Conservation (phyloP, 2,329 filamentous ascomycete genomes). For the Fusarium oligoseptatum region DNA sequence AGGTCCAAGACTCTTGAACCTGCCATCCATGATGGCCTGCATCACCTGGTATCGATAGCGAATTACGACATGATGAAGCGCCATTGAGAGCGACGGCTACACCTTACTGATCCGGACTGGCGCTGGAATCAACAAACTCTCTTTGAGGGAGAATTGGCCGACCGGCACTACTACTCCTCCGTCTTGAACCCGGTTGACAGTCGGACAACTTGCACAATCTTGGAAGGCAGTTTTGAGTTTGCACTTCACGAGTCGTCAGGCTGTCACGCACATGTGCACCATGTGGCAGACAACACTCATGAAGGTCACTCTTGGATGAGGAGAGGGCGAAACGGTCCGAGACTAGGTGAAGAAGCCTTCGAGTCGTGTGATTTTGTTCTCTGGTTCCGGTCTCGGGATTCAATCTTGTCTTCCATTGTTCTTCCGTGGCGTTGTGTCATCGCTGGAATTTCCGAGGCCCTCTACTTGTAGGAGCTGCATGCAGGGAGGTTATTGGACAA, state of each 20-base stretch:
- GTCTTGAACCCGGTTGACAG: conserved; percentile 24
- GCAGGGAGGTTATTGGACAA: conserved; percentile 1
- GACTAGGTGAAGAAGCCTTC: not conserved
- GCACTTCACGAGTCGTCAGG: conserved; percentile 28
- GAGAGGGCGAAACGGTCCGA: conserved; percentile 1
- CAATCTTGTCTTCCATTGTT: not conserved
- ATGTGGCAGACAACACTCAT: conserved; percentile 16
- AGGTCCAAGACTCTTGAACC: conserved; percentile 16
- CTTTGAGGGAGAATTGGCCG: not conserved
- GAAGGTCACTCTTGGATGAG: not conserved
- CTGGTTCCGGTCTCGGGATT: conserved; percentile 30
- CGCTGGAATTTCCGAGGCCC: not conserved
- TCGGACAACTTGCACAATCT: conserved; percentile 8
- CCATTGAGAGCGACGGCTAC: not conserved
- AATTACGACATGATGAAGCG: conserved; percentile 20
- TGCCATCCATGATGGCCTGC: conserved; percentile 36
- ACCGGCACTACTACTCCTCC: conserved; percentile 18
- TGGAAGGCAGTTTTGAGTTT: conserved; percentile 25
- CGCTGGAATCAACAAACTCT: conserved; percentile 22
- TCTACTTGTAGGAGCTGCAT: not conserved
- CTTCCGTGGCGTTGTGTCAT: conserved; percentile 3
- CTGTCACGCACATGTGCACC: conserved; percentile 27
- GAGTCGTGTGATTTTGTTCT: conserved; percentile 7
- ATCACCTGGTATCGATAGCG: conserved; percentile 12
- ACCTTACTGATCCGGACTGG: conserved; percentile 27